phyloP scores from a whole-genome alignment of 768 basidiomycete genomes.

The Tremella mesenterica region DNA sequence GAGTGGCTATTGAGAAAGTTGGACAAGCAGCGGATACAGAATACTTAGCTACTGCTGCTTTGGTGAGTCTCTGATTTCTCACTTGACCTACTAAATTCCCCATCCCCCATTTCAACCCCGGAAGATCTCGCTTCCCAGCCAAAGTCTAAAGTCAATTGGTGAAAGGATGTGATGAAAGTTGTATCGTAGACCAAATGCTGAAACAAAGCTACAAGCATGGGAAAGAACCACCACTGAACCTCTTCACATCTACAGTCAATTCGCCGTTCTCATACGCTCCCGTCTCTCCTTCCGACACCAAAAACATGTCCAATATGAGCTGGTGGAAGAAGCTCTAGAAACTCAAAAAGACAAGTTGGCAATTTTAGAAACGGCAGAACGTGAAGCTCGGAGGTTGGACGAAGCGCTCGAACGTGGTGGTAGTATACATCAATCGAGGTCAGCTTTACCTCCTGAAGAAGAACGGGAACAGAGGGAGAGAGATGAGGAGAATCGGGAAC shows the following conservation, averaged over 20 bases:
- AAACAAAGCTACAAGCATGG: constrained; percentile 70
- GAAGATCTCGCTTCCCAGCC: neutral
- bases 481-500: constrained; percentile 12
- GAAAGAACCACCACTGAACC: constrained; percentile 95
- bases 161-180: neutral
- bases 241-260: constrained; percentile 89
- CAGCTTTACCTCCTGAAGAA: constrained; percentile 5
- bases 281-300: constrained; percentile 90
- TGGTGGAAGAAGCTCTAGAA: constrained; percentile 84
- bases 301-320: constrained; percentile 95
- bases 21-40: constrained; percentile 93
- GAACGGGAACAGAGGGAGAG: constrained; percentile 9
- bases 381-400: constrained; percentile 78
- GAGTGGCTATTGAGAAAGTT: constrained; percentile 76
- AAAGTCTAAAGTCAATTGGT: too few relatives aligned
- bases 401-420: constrained; percentile 62
- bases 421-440: constrained; percentile 18
- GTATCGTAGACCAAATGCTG: neutral
- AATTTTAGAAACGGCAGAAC: constrained; percentile 84
- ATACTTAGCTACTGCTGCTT: constrained; percentile 80
- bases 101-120: neutral
- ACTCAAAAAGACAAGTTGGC: constrained; percentile 72
- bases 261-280: constrained; percentile 87
- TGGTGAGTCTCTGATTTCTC: constrained; percentile 51
- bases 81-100: too few relatives aligned